These are phyloP conservation scores for Lipomyces starkeyi DNA, from an alignment of 805 yeast genomes.

Conservation along the genomic window DNA sequence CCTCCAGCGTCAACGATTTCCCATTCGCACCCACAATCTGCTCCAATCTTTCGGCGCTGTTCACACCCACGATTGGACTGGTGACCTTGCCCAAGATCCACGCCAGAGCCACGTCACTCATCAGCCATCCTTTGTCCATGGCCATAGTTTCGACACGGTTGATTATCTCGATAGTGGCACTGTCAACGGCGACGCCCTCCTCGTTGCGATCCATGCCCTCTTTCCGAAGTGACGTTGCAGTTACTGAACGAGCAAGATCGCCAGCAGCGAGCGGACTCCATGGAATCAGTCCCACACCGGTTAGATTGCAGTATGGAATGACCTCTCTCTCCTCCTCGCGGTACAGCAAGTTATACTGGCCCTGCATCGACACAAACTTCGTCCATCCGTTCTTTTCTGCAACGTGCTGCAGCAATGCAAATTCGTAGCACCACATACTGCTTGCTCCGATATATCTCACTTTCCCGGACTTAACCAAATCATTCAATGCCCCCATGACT, in stretches of 20 bases:
- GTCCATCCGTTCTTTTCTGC: conserved; percentile 64
- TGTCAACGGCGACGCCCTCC: neutral
- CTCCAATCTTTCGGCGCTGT: conserved; percentile 56
- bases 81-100: conserved; percentile 61
- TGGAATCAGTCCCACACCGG: conserved; percentile 62
- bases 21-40: conserved; percentile 55
- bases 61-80: conserved; percentile 61
- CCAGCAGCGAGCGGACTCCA: conserved; percentile 67
- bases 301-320: conserved; percentile 58
- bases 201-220: conserved; percentile 1
- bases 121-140: conserved; percentile 52
- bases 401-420: conserved; percentile 56
- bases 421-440: conserved; percentile 60
- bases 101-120: conserved; percentile 60
- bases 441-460: conserved; percentile 67
- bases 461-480: conserved; percentile 53
- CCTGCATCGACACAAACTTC: conserved; percentile 65
- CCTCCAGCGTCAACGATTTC: conserved; percentile 49
- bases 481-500: conserved; percentile 61
- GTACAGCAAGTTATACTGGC: conserved; percentile 58
- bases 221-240: conserved; percentile 7
- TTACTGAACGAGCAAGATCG: conserved; percentile 56
- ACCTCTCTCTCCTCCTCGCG: conserved; percentile 70
- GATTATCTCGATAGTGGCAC: conserved; percentile 45
- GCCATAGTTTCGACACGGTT: conserved; percentile 58